Evolutionary conservation across 1,284 basidiomycete species (phyloP), one percentile per base, ranked within the genome.

Genomic region (Apiotrichum laibachii): DNA sequence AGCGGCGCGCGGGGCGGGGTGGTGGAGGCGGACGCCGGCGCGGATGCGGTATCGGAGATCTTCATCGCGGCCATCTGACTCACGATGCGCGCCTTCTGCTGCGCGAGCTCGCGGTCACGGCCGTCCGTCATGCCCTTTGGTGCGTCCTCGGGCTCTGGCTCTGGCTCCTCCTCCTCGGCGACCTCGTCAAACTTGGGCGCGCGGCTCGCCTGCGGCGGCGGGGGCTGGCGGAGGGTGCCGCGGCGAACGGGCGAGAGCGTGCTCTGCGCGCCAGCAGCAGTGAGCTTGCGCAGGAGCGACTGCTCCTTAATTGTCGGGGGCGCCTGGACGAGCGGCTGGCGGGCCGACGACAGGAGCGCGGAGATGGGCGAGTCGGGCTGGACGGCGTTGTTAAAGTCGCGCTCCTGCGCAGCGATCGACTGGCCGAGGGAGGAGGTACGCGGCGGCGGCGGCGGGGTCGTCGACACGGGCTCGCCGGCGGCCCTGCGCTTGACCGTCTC

Each of bases 331-430:
- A 95, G 82, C 0, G 93, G 93, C 73, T 93, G 89, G 50, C 89
- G 83, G 1, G 93, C 93, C 0, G 90, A 92, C 66, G 80, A 79
- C 70, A 99, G 84, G 54, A 99, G 81, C 7, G 90, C 91, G 21
- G 91, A 92, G 61, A 99, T 95, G 0, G 96, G 95, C 65, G 88
- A 90, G 53, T 91, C 92, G 5, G 95, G 96, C 72, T 94, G 90
- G 5, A 98, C 90, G 2, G 93, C 96, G 68, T 89, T 88, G 80
- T 92, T 87, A 85, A 96, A 95, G 77, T 97, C 94, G 71, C 89
- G 87, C 83, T 99, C 94, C 75, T 94, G 90, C 69, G 92, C 88
- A 7, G 87, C 85, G 63, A 90, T 86, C 22, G 71, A 72, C 26
- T 75, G 73, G 15, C 72, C 74, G 26, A 78, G 66, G 33, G 66